These are phyloP conservation scores for Starmerella roubikii DNA, from an alignment of 805 yeast species.

Conservation along the genomic window DNA sequence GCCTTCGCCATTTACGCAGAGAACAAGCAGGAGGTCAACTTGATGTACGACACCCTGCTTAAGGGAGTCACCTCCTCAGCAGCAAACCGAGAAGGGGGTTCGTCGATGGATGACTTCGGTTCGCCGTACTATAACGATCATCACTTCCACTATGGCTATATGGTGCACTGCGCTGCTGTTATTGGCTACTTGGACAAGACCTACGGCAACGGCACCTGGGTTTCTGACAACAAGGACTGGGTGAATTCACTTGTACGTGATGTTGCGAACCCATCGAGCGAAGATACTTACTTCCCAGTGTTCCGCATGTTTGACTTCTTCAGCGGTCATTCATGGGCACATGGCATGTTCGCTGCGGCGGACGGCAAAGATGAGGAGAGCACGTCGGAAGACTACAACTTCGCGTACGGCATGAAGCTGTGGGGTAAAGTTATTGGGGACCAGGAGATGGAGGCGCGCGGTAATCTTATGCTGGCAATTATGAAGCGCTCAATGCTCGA, in stretches of 20 bases:
- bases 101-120: constrained; percentile 53
- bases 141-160: constrained; percentile 79
- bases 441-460: constrained; percentile 40
- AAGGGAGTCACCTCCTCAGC: constrained; percentile 27
- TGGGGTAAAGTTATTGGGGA: constrained; percentile 57
- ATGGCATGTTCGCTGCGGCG: constrained; percentile 47
- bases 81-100: constrained; percentile 39
- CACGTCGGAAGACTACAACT: constrained; percentile 59
- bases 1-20: constrained; percentile 57
- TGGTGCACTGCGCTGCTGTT: constrained; percentile 70
- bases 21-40: constrained; percentile 59
- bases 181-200: constrained; percentile 48
- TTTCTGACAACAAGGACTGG: constrained; percentile 37
- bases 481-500: constrained; percentile 40
- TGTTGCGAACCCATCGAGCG: constrained; percentile 48
- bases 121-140: constrained; percentile 71
- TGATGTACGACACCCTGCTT: constrained; percentile 64
- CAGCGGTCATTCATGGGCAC: constrained; percentile 70
- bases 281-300: constrained; percentile 48
- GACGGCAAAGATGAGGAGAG: constrained; percentile 68
- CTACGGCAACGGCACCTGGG: constrained; percentile 40
- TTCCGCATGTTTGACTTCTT: constrained; percentile 60
- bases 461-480: constrained; percentile 46
- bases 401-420: constrained; percentile 55
- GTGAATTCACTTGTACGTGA: constrained; percentile 52